Percentiles rank a stretch among this genome's conserved stretches.
Evolutionary conservation across 2,329 filamentous ascomycete species (phyloP).

Genomic region (Ceratocystis albifundus): DNA sequence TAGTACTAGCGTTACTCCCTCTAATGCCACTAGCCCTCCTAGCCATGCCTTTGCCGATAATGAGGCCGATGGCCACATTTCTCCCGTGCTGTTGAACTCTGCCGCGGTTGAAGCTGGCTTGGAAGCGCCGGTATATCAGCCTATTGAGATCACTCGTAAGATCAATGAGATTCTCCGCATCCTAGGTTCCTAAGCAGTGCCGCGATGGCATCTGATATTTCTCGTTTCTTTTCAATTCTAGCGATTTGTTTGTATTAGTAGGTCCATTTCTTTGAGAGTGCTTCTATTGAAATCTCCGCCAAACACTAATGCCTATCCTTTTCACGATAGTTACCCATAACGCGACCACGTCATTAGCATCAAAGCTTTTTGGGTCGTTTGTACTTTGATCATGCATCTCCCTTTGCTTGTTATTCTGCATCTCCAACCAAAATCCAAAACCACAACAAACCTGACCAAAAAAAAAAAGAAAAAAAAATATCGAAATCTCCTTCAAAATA

Average conservation of each 20-base stretch:
- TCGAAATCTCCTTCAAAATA: not conserved
- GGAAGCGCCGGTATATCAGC: constrained; percentile 1
- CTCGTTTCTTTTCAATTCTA: not conserved
- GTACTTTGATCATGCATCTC: not conserved
- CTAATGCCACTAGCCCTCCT: not conserved
- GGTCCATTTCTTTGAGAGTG: not conserved
- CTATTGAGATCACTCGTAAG: constrained; percentile 7
- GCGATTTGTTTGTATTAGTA: not conserved
- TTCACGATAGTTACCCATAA: not conserved
- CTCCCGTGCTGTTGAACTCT: constrained; percentile 1
- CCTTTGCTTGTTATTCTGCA: not conserved
- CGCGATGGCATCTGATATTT: not conserved
- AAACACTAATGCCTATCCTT: not conserved
- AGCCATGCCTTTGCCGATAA: not conserved
- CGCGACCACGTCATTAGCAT: not conserved
- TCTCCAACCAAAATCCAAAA: not conserved
- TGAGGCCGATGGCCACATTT: not conserved
- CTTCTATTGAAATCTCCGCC: not conserved
- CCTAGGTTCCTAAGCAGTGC: not conserved
- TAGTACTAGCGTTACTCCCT: not conserved
- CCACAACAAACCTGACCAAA: not conserved
- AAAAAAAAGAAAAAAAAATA: constrained; percentile 14
- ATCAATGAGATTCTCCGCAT: constrained; percentile 9
- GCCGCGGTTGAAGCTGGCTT: not conserved
- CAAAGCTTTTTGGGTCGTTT: not conserved